Percentiles rank a stretch among this genome's conserved stretches.
Conservation (phyloP, 345 rosid species). For the Rhodomyrtus tomentosa region DNA sequence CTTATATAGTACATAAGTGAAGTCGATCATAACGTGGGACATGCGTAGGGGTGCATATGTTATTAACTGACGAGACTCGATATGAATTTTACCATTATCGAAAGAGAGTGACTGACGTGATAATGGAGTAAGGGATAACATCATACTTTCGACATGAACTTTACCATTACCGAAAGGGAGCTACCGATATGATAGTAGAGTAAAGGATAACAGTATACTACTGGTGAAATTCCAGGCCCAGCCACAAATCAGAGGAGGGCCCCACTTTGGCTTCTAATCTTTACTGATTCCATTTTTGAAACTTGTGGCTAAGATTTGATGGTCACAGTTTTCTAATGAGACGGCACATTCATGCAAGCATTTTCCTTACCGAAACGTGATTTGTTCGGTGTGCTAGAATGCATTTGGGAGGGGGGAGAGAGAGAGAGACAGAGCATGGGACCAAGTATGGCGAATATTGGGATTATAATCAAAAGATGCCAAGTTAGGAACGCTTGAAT, state of each 20-base stretch:
- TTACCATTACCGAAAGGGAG: not conserved
- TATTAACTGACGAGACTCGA: not conserved
- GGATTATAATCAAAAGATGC: not conserved
- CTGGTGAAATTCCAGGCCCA: too few species aligned
- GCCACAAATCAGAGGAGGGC: too few species aligned
- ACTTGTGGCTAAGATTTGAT: too few species aligned
- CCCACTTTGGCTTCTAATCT: too few species aligned
- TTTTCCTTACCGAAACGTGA: not conserved
- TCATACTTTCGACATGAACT: not conserved
- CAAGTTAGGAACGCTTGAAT: not conserved
- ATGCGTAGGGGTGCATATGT: not conserved
- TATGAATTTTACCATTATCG: not conserved
- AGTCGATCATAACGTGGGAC: not conserved
- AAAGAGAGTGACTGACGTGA: not conserved
- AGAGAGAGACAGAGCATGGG: not conserved
- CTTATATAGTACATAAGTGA: not conserved
- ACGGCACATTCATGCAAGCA: too few species aligned
- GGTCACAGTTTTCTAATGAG: too few species aligned
- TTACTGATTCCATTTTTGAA: too few species aligned
- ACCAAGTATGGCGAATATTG: not conserved
- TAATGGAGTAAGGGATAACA: too few species aligned
- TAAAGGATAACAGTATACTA: too few species aligned
- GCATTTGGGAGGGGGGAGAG: not conserved
- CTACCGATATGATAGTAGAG: too few species aligned
- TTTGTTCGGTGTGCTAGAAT: not conserved